Base-by-base conservation (phyloP, 768 basidiomycete genomes). In the Collybia nuda region DNA sequence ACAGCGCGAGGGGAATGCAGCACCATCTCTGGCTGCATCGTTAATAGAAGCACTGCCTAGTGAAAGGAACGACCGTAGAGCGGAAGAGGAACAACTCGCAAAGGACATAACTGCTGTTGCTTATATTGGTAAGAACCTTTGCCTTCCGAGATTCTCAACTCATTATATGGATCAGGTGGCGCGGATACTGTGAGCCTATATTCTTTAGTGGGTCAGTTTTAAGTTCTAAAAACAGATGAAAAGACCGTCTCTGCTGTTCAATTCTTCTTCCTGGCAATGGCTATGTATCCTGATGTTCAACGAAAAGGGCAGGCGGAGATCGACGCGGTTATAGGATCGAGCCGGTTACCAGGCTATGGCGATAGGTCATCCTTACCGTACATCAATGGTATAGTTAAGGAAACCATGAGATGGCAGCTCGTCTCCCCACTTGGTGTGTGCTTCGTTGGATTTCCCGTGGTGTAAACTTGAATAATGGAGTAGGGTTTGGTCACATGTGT, bases 261-360 rank as follows among this genome's bases (percentile, higher is more conserved):
- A 44, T 60, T 63, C 1, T 61, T 76, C 21, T 68, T 71, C 51
- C 50, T 75, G 42, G 72, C 71, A 6, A 60, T 74, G 67, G 62
- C 64, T 7, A 52, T 71, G 21, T 68, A 66, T 51, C 74, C 73
- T 0, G 71, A 70, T 5, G 63, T 40, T 17, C 73, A 67, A 51
- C 61, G 60, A 44, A 66, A 62, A 55, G 74, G 71, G 2, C 73
- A 73, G 32, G 62, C 58, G 23, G 74, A 75, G 57, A 63, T 75
- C 39, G 73, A 76, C 48, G 50, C 65, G 24, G 57, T 74, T 24
- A 18, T 73, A 42, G 68, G 66, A 36, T 54, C 57, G 43, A 68
- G 68, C 53, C 61, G 73, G 38, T 68, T 75, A 12, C 73, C 73
- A 47, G 61, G 62, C n/a, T 68, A 72, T 46, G 29, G 62, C 28